Evolutionary conservation across 768 basidiomycete species (phyloP), one percentile per base, ranked within the genome.

Genomic region (Amylocystis lapponica): DNA sequence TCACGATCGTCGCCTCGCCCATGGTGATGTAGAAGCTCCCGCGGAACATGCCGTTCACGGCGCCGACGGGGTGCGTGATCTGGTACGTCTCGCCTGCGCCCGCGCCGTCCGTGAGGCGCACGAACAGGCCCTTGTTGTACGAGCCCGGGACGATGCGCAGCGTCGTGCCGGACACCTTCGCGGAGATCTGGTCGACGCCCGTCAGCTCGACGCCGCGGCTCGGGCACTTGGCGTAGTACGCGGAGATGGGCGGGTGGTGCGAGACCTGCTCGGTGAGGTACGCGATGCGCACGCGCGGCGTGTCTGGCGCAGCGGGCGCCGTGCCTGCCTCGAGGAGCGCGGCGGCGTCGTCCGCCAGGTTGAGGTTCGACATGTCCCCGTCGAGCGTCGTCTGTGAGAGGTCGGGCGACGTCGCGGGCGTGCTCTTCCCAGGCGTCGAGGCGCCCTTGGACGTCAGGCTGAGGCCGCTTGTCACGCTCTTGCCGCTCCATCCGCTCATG

Each of bases 231-330:
- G 86, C 89, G 49, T 80, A 82, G 58, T 81, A 95, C 1, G 86
- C 81, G 1, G 91, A 95, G 23, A 97, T 79, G 3, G 96, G 96
- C 0, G 96, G 96, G 56, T 99, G 96, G 65, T 99, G 96, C 2
- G 89, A 96, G 36, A 97, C 82, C 64, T 96, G 94, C 62, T 96
- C 94, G 12, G 92, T 95, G 36, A 94, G 65, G 62, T 78, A 95
- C 5, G 79, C 76, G 33, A 94, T 78, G 26, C 90, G 84, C 13
- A 80, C 62, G 38, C 69, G 67, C 41, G 62, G 60, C n/a, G 49
- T 46, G 9, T 65, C 57, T 14, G 54, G 58, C 13, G 57, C 53
- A 17, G 50, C 39, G 13, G 50, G 46, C 17, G 53, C 47, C 14
- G 68, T 71, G 33, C 65, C 61, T 5, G 62, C 62, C 29, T 66